Conservation (phyloP, 148 eudicot species). For the Fagopyrum homotropicum region DNA sequence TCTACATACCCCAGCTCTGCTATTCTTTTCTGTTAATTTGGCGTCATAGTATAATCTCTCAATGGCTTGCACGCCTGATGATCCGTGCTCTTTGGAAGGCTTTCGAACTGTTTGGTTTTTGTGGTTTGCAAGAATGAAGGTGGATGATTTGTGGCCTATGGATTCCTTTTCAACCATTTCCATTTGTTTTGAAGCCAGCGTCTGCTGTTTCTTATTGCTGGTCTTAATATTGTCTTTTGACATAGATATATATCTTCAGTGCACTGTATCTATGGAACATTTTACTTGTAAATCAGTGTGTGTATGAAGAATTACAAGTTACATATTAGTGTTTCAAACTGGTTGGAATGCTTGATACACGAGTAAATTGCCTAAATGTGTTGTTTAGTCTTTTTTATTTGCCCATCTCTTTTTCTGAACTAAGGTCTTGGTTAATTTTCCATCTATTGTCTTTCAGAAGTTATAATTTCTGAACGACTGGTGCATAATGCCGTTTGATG, state of each 20-base stretch:
- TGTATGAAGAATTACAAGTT: background rate
- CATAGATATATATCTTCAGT: background rate
- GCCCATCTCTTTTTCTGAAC: background rate
- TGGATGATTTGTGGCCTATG: background rate
- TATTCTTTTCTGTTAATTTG: background rate
- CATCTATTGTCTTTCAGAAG: background rate
- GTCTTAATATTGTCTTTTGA: background rate
- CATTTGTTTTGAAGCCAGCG: background rate
- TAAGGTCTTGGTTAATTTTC: background rate
- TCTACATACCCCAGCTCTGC: background rate
- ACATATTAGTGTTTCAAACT: background rate
- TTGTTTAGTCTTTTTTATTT: background rate
- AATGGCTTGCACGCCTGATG: background rate
- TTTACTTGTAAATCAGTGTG: background rate
- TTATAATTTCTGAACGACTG: background rate
- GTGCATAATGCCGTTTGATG: background rate
- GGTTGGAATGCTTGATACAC: background rate
- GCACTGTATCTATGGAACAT: background rate
- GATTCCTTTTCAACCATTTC: background rate
- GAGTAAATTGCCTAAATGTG: background rate
- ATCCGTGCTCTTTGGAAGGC: background rate
- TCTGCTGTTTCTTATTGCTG: background rate
- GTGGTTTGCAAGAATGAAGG: background rate
- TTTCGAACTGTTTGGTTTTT: background rate
- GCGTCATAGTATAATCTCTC: background rate